These are phyloP conservation scores for Anthoceros angustus DNA, from an alignment of 225 moss, liverwort and hornwort genomes.

Conservation along the genomic window DNA sequence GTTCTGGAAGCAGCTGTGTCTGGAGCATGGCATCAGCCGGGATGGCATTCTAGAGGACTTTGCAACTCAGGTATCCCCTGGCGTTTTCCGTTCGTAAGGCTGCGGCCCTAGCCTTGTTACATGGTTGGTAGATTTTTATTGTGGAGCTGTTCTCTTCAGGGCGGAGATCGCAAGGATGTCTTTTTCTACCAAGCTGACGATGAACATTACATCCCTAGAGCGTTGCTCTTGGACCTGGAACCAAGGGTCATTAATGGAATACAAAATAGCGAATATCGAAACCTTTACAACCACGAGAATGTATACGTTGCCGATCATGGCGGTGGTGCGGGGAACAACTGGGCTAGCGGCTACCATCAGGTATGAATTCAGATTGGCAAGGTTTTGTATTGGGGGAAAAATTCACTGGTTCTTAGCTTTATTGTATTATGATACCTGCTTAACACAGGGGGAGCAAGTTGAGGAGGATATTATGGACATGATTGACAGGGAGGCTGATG, in stretches of 20 bases:
- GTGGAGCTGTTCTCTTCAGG: constrained; percentile 24
- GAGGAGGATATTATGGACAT: constrained; percentile 99
- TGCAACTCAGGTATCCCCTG: constrained; percentile 59
- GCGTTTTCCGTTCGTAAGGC: background rate
- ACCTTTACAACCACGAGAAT: constrained; percentile 94
- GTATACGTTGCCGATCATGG: constrained; percentile 97
- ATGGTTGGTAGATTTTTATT: background rate
- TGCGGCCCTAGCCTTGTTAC: no score
- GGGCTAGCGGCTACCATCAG: constrained; percentile 99
- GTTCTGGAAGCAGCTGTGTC: constrained; percentile 99
- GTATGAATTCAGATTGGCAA: constrained; percentile 11
- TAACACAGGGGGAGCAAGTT: constrained; percentile 84
- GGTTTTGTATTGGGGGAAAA: background rate
- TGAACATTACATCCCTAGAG: constrained; percentile 95
- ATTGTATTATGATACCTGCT: background rate
- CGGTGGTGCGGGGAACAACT: constrained; percentile 98
- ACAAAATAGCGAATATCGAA: constrained; percentile 95
- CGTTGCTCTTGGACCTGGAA: constrained; percentile 85
- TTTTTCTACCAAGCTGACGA: constrained; percentile 99
- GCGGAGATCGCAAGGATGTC: constrained; percentile 98
- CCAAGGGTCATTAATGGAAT: constrained; percentile 92
- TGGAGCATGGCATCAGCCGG: constrained; percentile 99
- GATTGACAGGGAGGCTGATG: constrained; percentile 99
- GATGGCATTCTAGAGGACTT: constrained; percentile 97
- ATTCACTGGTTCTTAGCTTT: no score